Percentiles rank a stretch among this genome's conserved stretches.
These are phyloP conservation scores for Aureobasidium lini DNA, from an alignment of 2,329 filamentous ascomycete genomes.

Conservation along the genomic window DNA sequence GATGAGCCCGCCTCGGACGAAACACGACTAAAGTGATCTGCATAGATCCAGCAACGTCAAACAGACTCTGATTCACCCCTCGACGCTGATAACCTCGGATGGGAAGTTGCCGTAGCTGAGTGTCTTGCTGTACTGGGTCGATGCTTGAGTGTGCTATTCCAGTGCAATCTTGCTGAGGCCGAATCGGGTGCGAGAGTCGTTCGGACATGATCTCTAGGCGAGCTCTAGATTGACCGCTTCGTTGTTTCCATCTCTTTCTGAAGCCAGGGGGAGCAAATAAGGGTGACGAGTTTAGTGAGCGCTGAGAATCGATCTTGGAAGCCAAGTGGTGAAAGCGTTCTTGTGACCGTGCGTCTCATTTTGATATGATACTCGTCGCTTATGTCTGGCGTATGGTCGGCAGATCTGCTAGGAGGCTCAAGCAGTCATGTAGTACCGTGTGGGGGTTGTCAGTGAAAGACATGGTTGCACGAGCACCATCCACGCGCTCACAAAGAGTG, in stretches of 20 bases:
- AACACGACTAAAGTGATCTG: not conserved
- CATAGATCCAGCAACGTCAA: not conserved
- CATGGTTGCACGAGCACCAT: conserved; percentile 8
- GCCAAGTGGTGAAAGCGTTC: not conserved
- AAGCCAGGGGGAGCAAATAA: not conserved
- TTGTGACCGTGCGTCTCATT: not conserved
- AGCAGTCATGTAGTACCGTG: not conserved
- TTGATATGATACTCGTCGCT: not conserved
- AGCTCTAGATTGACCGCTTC: not conserved
- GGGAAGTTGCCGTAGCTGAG: not conserved
- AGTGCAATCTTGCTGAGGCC: not conserved
- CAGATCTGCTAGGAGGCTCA: not conserved
- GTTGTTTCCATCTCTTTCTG: not conserved
- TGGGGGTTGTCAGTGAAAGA: not conserved
- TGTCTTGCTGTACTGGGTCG: not conserved
- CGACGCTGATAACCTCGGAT: not conserved
- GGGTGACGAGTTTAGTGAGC: not conserved
- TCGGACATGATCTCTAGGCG: not conserved
- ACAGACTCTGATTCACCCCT: not conserved
- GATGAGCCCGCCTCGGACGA: not conserved
- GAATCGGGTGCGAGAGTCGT: not conserved
- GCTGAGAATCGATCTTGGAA: not conserved
- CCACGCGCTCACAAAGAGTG: conserved; percentile 1
- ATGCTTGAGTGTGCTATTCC: not conserved
- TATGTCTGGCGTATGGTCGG: not conserved